phyloP scores from a whole-genome alignment of 164 flowering plant species.

The Pachysandra terminalis region DNA sequence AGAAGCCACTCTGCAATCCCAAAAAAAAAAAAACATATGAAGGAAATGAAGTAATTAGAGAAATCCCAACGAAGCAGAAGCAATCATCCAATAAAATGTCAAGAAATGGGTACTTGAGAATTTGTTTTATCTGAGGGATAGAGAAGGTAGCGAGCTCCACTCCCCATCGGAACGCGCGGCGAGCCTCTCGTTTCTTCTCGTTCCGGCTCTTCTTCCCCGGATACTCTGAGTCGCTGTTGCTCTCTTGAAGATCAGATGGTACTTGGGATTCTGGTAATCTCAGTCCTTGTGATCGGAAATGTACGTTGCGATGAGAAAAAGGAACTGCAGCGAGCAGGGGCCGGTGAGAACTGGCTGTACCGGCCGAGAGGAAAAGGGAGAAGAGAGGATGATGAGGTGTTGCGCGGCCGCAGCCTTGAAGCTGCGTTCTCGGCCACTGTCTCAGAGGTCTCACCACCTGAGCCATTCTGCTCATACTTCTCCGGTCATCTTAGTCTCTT shows the following conservation, averaged over 20 bases:
- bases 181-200: constrained; percentile 77
- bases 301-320: constrained; percentile 22
- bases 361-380: constrained; percentile 5
- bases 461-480: constrained; percentile 24
- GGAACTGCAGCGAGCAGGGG: constrained; percentile 13
- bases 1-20: constrained; percentile 50
- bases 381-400: constrained; percentile 14
- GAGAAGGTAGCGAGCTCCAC: constrained; percentile 84
- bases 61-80: too few species aligned
- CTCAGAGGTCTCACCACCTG: constrained; percentile 33
- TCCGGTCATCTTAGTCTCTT: background rate
- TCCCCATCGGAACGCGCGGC: constrained; percentile 82
- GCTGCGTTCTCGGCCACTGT: constrained; percentile 35
- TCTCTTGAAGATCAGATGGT: constrained; percentile 19
- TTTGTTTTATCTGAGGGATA: constrained; percentile 64
- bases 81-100: too few species aligned
- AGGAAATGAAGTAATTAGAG: background rate
- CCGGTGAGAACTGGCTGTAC: background rate
- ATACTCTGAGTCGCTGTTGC: constrained; percentile 28
- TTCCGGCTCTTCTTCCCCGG: constrained; percentile 57
- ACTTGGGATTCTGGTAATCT: constrained; percentile 19
- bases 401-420: constrained; percentile 18
- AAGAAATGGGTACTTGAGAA: constrained; percentile 43
- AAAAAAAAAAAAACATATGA: background rate
- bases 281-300: constrained; percentile 37